These are phyloP conservation scores for Collybia sp. DNA, from an alignment of 768 basidiomycete species.

Conservation along the genomic window DNA sequence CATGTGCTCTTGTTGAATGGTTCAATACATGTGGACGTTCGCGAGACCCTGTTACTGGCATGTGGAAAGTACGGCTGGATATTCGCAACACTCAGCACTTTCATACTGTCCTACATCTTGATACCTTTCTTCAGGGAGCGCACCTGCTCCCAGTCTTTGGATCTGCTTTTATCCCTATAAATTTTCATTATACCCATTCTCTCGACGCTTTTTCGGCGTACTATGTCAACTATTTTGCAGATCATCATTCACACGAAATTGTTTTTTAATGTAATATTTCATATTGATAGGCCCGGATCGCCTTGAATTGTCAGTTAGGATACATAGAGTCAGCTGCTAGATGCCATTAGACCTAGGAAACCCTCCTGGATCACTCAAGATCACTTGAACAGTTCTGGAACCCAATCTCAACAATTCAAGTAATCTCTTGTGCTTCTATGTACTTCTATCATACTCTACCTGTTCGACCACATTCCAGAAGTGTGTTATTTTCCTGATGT, in stretches of 20 bases:
- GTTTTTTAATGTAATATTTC: no score
- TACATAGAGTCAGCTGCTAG: no score
- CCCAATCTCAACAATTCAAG: no score
- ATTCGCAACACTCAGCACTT: neutral
- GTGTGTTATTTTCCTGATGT: no score
- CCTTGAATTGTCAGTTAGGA: no score
- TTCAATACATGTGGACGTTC: conserved; percentile 7
- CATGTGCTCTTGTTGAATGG: conserved; percentile 26
- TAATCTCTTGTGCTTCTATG: no score
- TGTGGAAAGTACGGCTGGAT: conserved; percentile 25
- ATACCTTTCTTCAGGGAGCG: neutral
- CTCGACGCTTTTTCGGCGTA: neutral
- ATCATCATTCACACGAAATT: neutral
- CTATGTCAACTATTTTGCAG: neutral
- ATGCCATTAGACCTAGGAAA: no score
- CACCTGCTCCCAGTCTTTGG: neutral
- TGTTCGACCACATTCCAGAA: no score
- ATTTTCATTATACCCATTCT: neutral
- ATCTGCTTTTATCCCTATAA: neutral
- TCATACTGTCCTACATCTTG: conserved; percentile 4
- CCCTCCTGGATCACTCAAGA: no score
- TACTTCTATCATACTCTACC: no score
- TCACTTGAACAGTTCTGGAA: no score
- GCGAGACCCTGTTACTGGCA: conserved; percentile 21
- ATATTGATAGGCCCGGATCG: no score